Base-by-base conservation (phyloP, 768 basidiomycete species). In the Erythrobasidium yunnanense region DNA sequence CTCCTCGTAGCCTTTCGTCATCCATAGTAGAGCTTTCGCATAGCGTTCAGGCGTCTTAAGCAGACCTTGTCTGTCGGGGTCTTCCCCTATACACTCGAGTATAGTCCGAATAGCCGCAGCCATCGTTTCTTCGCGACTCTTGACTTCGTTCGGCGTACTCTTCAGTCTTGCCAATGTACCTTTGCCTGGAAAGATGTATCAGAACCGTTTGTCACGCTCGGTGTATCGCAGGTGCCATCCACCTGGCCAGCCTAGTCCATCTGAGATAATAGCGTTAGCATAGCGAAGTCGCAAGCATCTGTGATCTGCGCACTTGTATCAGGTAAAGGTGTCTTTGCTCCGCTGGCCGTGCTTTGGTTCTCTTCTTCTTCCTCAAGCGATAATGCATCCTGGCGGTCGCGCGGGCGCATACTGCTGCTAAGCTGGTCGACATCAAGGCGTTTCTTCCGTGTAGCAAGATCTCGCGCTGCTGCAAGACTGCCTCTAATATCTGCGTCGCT, bases 1-100 rank as follows among this genome's bases (percentile, higher is more conserved):
- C 75, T 97, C 92, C 76, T 97, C 95, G 77, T 99, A 99, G 8
- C 95, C 95, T 74, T 87, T 85, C 33, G 95, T 97, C 92, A 97
- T 95, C 90, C 90, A 97, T 81, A 99, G 83, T 58, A 99, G 80
- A 27, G 95, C 90, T 77, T 97, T 88, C 23, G 92, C 91, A 77
- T 95, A 99, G 38, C 95, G 82, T 71, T 92, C 88, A 25, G 95
- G 95, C 1, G 95, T 99, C 73, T 85, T 84, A 57, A 86, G 78
- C 22, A 99, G 80, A 18, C 95, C 95, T 75, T 97, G 93, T 34
- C 95, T 83, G 76, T 89, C 84, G 4, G 95, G 95, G 78, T 97
- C 95, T 78, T 99, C 95, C 65, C 95, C 95, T 68, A 99, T 92
- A 76, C 91, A 93, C 74, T 97, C 92, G 50, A 99, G 83, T 50